phyloP scores from a whole-genome alignment of 2,329 filamentous ascomycete genomes.

The Trichothecium roseum region DNA sequence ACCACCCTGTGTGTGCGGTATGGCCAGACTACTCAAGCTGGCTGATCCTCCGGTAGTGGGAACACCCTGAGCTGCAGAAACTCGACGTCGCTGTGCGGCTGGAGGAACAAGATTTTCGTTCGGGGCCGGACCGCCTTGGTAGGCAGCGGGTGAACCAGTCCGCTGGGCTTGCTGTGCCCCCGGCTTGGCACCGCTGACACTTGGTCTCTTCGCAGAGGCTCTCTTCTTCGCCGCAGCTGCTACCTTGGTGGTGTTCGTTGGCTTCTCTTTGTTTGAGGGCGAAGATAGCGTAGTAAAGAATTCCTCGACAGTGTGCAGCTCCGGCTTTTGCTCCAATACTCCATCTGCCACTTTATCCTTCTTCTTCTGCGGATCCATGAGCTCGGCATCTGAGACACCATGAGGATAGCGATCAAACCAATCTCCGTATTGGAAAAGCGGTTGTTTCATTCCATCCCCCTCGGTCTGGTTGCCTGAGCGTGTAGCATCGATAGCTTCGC shows the following conservation, averaged over 20 bases:
- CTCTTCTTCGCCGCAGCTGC: constrained; percentile 22
- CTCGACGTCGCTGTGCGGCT: constrained; percentile 22
- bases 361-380: constrained; percentile 63
- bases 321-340: constrained; percentile 77
- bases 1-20: constrained; percentile 28
- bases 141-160: constrained; percentile 8
- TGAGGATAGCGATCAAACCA: constrained; percentile 96
- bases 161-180: constrained; percentile 9
- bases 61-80: constrained; percentile 27
- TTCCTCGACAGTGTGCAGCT: constrained; percentile 88
- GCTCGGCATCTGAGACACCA: constrained; percentile 76
- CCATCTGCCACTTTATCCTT: constrained; percentile 78
- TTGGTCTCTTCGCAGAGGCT: constrained; percentile 23
- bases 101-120: constrained; percentile 8
- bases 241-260: not conserved
- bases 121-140: too few species aligned
- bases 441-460: constrained; percentile 38
- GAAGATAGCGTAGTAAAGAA: constrained; percentile 78
- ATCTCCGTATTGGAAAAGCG: constrained; percentile 89
- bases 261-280: constrained; percentile 37
- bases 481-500: constrained; percentile 72
- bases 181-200: constrained; percentile 4
- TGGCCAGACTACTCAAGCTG: constrained; percentile 28
- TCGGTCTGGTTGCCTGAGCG: constrained; percentile 49
- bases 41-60: constrained; percentile 30